Evolutionary conservation across 1,284 basidiomycete genomes (phyloP).

Genomic region (Trichosporon sp.): DNA sequence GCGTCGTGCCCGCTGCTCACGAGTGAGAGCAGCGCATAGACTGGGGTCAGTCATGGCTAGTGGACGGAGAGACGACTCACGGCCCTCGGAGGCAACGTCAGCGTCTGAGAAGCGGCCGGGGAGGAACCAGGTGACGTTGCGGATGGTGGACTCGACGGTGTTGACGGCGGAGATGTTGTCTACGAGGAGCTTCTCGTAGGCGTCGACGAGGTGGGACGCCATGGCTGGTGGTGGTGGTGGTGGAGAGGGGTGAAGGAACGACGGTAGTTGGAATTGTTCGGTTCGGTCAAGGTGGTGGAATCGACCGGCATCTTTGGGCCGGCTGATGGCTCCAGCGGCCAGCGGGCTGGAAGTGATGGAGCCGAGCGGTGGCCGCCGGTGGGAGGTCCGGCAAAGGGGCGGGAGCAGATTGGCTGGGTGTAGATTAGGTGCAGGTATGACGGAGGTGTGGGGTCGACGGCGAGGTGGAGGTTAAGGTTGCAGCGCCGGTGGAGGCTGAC

Average conservation of each 20-base stretch:
- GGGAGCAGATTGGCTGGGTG: not conserved
- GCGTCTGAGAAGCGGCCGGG: constrained; percentile 96
- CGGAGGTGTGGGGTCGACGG: not conserved
- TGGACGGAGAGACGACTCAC: constrained; percentile 60
- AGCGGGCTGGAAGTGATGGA: not conserved
- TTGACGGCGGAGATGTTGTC: constrained; percentile 79
- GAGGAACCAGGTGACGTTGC: constrained; percentile 88
- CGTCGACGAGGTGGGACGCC: constrained; percentile 31
- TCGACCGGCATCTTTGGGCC: not conserved
- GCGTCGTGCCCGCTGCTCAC: constrained; percentile 69
- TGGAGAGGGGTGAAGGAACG: not conserved
- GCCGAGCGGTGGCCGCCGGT: not conserved
- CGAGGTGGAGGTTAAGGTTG: not conserved
- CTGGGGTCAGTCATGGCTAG: constrained; percentile 28
- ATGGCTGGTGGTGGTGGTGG: not conserved
- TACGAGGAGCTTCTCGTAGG: constrained; percentile 75
- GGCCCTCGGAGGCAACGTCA: constrained; percentile 82
- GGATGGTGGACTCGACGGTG: constrained; percentile 77
- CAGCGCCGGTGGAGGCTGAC: not conserved
- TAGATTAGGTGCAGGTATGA: not conserved
- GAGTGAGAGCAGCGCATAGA: constrained; percentile 44
- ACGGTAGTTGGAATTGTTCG: not conserved
- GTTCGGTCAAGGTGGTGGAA: not conserved
- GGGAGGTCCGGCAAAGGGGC: not conserved
- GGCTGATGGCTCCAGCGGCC: not conserved